These are phyloP conservation scores for Inga laurina DNA, from an alignment of 306 rosid species.

Conservation along the genomic window DNA sequence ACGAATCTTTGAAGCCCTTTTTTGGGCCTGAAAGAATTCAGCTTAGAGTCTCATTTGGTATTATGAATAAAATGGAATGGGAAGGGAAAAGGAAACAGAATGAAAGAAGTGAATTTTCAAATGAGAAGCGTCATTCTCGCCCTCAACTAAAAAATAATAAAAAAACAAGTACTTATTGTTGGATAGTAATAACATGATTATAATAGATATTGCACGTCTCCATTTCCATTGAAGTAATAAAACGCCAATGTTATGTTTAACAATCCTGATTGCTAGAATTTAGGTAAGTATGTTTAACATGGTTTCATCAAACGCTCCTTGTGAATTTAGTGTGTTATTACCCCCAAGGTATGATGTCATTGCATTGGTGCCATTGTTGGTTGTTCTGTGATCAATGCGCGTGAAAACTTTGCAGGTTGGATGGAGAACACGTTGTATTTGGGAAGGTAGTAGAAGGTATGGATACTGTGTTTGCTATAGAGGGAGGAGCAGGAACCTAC, in stretches of 20 bases:
- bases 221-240: not conserved
- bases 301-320: not conserved
- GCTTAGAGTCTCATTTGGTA: not conserved
- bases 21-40: not conserved
- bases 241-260: not conserved
- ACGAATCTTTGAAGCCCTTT: not conserved
- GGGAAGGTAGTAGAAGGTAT: conserved; percentile 86
- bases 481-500: conserved; percentile 89
- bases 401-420: conserved; percentile 60
- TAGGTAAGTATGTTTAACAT: not conserved
- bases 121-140: not conserved
- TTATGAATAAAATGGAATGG: not conserved
- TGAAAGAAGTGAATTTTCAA: not conserved
- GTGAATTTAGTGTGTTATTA: not conserved
- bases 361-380: not conserved
- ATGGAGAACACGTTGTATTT: conserved; percentile 83
- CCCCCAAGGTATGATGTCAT: not conserved
- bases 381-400: not conserved
- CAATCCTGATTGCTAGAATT: not conserved
- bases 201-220: not conserved
- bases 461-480: conserved; percentile 76
- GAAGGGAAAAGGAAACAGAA: not conserved
- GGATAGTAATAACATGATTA: not conserved
- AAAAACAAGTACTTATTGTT: not conserved
- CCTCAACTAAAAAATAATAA: not conserved